These are phyloP conservation scores for Simmondsia chinensis DNA, from an alignment of 148 eudicot species.

Conservation along the genomic window DNA sequence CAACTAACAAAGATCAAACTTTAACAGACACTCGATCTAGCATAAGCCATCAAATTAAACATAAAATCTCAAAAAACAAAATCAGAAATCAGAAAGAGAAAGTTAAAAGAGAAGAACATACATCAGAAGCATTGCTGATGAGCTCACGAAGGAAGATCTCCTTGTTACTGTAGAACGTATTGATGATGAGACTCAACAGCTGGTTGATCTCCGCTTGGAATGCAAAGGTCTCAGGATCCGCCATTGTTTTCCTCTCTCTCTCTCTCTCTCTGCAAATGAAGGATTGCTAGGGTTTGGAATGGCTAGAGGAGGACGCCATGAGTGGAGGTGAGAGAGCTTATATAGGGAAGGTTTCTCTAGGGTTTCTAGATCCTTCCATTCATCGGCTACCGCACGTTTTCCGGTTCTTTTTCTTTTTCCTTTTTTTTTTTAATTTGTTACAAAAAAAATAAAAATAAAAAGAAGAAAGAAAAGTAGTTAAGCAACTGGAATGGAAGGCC, in stretches of 20 bases:
- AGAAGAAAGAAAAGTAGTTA: constrained; percentile 4
- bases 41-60: not conserved
- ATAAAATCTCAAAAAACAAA: not conserved
- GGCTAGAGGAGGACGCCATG: not conserved
- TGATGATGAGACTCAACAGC: constrained; percentile 68
- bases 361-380: constrained; percentile 65
- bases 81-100: not conserved
- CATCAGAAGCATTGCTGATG: constrained; percentile 73
- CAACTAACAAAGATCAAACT: too few species aligned
- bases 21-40: too few species aligned
- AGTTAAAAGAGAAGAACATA: constrained; percentile 17
- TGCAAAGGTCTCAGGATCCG: constrained; percentile 71
- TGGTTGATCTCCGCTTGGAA: constrained; percentile 89
- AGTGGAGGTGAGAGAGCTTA: not conserved
- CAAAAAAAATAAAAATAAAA: not conserved
- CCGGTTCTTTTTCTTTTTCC: not conserved
- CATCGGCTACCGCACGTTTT: not conserved
- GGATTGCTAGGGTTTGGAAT: constrained; percentile 1
- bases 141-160: constrained; percentile 85
- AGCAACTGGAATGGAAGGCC: constrained; percentile 17
- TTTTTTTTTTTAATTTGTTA: too few species aligned
- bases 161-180: constrained; percentile 79
- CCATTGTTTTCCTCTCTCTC: constrained; percentile 19
- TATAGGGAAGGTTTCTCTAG: constrained; percentile 17
- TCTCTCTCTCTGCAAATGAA: not conserved